Evolutionary conservation across 768 basidiomycete genomes (phyloP).

Genomic region (Steccherinum ochraceum): DNA sequence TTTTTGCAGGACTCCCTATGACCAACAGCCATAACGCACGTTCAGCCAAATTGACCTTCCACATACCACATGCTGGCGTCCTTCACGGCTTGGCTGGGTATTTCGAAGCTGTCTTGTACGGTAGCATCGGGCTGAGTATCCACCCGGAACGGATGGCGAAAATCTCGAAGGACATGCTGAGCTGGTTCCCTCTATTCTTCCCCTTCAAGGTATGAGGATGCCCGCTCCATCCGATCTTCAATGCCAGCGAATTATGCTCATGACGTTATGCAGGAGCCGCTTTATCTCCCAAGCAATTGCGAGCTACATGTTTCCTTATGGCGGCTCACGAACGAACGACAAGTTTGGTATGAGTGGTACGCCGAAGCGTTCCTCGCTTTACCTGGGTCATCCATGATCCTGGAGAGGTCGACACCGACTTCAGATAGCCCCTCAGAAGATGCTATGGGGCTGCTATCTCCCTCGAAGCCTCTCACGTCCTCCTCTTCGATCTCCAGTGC

Average conservation of each 20-base stretch:
- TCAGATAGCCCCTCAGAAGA: not conserved
- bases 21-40: constrained; percentile 97
- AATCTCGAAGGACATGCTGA: constrained; percentile 94
- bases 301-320: constrained; percentile 93
- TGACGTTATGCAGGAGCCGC: constrained; percentile 60
- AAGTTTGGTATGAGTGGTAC: constrained; percentile 99
- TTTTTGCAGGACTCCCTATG: constrained; percentile 63
- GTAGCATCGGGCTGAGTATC: constrained; percentile 86
- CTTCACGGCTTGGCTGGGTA: constrained; percentile 95
- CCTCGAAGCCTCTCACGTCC: not conserved
- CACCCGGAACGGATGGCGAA: constrained; percentile 85
- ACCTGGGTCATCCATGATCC: constrained; percentile 5
- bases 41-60: constrained; percentile 78
- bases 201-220: constrained; percentile 70
- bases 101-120: constrained; percentile 92
- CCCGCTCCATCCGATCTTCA: constrained; percentile 4
- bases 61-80: constrained; percentile 91
- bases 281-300: constrained; percentile 88
- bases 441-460: not conserved
- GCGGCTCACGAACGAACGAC: constrained; percentile 83
- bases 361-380: constrained; percentile 87
- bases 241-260: not conserved
- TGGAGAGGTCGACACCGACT: not conserved
- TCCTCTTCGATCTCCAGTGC: not conserved
- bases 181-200: constrained; percentile 98